phyloP scores from a whole-genome alignment of 139 green algal species.

The Tetradesmus lagerheimii region DNA sequence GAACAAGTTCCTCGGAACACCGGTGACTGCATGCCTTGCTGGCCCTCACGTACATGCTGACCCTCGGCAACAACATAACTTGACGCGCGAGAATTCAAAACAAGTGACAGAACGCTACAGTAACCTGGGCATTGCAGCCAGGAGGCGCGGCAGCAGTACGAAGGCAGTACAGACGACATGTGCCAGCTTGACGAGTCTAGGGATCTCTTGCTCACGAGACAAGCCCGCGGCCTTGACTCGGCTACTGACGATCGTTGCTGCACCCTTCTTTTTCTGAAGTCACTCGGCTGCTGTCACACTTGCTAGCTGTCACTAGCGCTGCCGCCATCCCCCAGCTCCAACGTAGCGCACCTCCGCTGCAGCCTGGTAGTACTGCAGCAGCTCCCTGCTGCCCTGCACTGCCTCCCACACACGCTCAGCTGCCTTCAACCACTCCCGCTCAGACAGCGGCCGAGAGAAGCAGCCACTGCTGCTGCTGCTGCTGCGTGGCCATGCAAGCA shows the following conservation, averaged over 20 bases:
- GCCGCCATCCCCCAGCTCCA: background rate
- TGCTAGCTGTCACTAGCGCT: conserved; percentile 14
- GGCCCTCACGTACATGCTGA: background rate
- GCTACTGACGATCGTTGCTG: too few species aligned
- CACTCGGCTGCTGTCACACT: background rate
- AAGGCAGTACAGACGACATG: too few species aligned
- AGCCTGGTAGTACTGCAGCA: conserved; percentile 31
- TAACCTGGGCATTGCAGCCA: too few species aligned
- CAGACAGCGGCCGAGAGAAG: background rate
- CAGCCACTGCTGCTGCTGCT: background rate
- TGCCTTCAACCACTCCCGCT: conserved; percentile 14
- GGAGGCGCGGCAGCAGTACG: too few species aligned
- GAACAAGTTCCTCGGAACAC: background rate
- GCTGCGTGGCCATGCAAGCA: conserved; percentile 6
- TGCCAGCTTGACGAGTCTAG: too few species aligned
- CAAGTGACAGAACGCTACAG: too few species aligned
- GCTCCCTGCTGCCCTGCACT: conserved; percentile 29
- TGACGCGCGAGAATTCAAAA: too few species aligned
- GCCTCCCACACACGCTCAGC: conserved; percentile 33
- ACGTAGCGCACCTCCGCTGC: background rate
- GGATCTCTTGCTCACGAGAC: too few species aligned
- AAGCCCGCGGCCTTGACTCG: too few species aligned
- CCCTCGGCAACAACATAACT: background rate
- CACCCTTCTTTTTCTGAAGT: too few species aligned
- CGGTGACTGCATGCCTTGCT: background rate